Conservation (phyloP, 495 filamentous ascomycete genomes). For the Aspergillus olivimuriae region DNA sequence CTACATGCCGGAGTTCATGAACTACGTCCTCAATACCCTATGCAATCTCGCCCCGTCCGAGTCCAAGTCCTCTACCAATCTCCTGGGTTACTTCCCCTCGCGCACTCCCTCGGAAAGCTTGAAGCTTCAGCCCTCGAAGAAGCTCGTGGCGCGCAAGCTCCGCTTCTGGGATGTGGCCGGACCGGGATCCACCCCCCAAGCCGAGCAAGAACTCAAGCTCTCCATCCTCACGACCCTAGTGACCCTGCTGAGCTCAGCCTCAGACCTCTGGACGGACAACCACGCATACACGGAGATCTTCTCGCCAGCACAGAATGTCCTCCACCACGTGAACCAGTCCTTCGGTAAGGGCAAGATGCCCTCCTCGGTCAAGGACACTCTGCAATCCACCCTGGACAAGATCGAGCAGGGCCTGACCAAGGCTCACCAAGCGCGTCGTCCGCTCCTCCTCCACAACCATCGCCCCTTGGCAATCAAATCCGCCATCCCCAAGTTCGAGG, state of each 20-base stretch:
- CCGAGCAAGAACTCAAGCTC: slow-evolving; percentile 46
- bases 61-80: slow-evolving; percentile 24
- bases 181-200: slow-evolving; percentile 14
- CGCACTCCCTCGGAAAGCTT: slow-evolving; percentile 51
- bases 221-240: slow-evolving; percentile 52
- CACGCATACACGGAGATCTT: slow-evolving; percentile 73
- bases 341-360: slow-evolving; percentile 47
- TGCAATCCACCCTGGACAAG: slow-evolving; percentile 30
- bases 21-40: slow-evolving; percentile 73
- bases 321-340: slow-evolving; percentile 49
- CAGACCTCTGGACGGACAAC: slow-evolving; percentile 57
- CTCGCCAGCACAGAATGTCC: slow-evolving; percentile 46
- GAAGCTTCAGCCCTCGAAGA: slow-evolving; percentile 34
- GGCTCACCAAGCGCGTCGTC: slow-evolving; percentile 58
- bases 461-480: slow-evolving; percentile 80
- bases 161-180: slow-evolving; percentile 50
- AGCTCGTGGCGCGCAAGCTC: slow-evolving; percentile 24
- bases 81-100: slow-evolving; percentile 53
- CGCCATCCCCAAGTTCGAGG: slow-evolving; percentile 93
- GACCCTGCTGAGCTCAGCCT: slow-evolving; percentile 51
- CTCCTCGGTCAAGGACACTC: slow-evolving; percentile 26
- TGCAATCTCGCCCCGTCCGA: slow-evolving; percentile 55
- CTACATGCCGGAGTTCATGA: slow-evolving; percentile 81
- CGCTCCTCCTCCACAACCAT: slow-evolving; percentile 85
- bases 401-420: slow-evolving; percentile 45